Percentiles rank a stretch among this genome's conserved stretches.
Conservation (phyloP, 2,329 filamentous ascomycete genomes). For the Lomentospora prolificans region DNA sequence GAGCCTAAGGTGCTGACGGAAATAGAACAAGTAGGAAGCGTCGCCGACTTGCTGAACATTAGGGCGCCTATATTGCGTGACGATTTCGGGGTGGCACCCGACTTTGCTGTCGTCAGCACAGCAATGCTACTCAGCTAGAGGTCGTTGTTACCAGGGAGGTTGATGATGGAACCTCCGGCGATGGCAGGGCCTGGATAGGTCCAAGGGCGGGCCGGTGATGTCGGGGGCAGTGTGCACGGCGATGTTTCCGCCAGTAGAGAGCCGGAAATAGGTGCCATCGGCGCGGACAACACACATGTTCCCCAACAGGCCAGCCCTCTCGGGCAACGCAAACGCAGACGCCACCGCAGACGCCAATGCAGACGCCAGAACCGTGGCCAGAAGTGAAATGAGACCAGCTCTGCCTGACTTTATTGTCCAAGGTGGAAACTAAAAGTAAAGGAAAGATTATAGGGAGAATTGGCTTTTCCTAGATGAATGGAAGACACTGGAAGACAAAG, state of each 20-base stretch:
- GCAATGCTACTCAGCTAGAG: neutral
- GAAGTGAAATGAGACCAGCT: neutral
- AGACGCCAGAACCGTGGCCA: neutral
- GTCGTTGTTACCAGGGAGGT: neutral
- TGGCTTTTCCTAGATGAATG: too few species aligned
- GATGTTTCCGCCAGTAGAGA: slow-evolving; percentile 30
- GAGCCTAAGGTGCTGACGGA: slow-evolving; percentile 51
- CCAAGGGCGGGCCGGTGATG: slow-evolving; percentile 32
- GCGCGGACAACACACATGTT: slow-evolving; percentile 6
- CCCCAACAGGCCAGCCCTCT: neutral
- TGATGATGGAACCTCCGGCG: slow-evolving; percentile 7
- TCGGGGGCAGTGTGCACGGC: slow-evolving; percentile 27
- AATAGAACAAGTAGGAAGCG: slow-evolving; percentile 60
- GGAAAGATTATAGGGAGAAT: too few species aligned
- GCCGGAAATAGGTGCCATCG: slow-evolving; percentile 32
- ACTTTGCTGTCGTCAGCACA: neutral
- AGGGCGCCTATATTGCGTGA: neutral
- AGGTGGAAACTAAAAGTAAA: too few species aligned
- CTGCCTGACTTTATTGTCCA: neutral
- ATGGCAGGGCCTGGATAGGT: slow-evolving; percentile 29
- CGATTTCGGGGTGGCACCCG: neutral
- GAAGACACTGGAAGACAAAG: neutral
- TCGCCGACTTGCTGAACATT: slow-evolving; percentile 34
- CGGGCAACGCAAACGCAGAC: too few species aligned
- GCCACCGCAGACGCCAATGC: neutral